Percentiles rank a stretch among this genome's conserved stretches.
Conservation (phyloP, 495 filamentous ascomycete species). For the Xylaria castorea region DNA sequence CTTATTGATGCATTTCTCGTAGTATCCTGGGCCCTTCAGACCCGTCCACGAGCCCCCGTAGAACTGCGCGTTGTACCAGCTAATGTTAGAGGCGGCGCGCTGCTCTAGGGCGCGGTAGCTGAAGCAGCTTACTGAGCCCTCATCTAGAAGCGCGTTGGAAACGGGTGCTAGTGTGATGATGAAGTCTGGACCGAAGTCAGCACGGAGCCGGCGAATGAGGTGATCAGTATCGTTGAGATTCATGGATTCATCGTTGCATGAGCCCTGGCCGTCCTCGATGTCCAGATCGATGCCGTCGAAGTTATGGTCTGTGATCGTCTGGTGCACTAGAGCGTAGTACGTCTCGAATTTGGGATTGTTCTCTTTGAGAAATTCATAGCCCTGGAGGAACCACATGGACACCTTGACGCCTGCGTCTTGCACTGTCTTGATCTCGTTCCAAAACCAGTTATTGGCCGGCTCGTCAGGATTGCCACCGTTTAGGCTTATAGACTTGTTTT, state of each 20-base stretch:
- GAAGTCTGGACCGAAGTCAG: constrained; percentile 66
- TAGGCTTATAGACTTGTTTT: background rate
- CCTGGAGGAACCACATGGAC: constrained; percentile 73
- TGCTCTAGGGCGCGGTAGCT: constrained; percentile 65
- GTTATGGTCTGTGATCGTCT: constrained; percentile 56
- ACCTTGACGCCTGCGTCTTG: constrained; percentile 66
- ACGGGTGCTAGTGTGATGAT: constrained; percentile 73
- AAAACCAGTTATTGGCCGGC: constrained; percentile 57
- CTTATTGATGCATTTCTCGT: constrained; percentile 54
- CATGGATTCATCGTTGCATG: constrained; percentile 45
- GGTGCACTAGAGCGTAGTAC: constrained; percentile 63
- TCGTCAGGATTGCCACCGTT: constrained; percentile 41
- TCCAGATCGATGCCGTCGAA: constrained; percentile 73
- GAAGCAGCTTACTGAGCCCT: constrained; percentile 64
- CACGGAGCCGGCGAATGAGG: constrained; percentile 67
- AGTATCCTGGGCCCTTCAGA: constrained; percentile 61
- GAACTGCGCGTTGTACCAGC: constrained; percentile 79
- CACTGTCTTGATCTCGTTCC: constrained; percentile 63
- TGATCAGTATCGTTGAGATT: constrained; percentile 64
- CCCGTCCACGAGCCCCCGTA: constrained; percentile 72
- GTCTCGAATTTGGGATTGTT: constrained; percentile 55
- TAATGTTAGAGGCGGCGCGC: constrained; percentile 61
- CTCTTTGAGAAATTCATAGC: constrained; percentile 58
- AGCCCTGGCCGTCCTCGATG: constrained; percentile 61
- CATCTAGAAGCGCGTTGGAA: constrained; percentile 62